phyloP scores from a whole-genome alignment of 2,329 filamentous ascomycete genomes.

The Fusarium transvaalense region DNA sequence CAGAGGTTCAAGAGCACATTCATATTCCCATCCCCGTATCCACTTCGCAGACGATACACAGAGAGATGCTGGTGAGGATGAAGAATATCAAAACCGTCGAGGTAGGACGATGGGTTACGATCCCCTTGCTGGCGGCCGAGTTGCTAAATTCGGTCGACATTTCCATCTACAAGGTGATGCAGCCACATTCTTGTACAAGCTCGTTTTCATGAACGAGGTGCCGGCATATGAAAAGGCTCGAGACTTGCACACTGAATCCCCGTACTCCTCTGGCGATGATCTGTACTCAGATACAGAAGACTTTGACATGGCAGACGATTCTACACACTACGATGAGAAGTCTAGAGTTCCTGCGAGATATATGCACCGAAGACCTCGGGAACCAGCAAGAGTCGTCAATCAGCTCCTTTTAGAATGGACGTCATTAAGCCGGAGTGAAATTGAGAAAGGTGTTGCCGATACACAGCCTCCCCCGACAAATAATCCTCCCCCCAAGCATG shows the following conservation, averaged over 20 bases:
- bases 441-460: slow-evolving; percentile 1
- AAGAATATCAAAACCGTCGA: no score
- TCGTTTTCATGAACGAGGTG: slow-evolving; percentile 20
- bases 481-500: not conserved
- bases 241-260: not conserved
- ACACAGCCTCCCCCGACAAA: not conserved
- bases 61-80: fast-evolving
- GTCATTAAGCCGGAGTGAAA: slow-evolving; percentile 16
- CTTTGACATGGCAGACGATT: not conserved
- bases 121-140: not conserved
- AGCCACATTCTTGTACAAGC: slow-evolving; percentile 30
- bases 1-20: not conserved
- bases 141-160: slow-evolving; percentile 17
- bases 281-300: not conserved
- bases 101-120: not conserved
- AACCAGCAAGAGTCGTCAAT: slow-evolving; percentile 21
- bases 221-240: fast-evolving
- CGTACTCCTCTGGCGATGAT: not conserved
- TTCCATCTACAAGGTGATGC: slow-evolving; percentile 31
- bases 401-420: slow-evolving; percentile 29
- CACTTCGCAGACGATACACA: not conserved
- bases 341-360: not conserved
- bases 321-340: fast-evolving
- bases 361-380: not conserved
- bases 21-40: no score